These are phyloP conservation scores for Piper betle DNA, from an alignment of 164 flowering plant genomes.

Conservation along the genomic window DNA sequence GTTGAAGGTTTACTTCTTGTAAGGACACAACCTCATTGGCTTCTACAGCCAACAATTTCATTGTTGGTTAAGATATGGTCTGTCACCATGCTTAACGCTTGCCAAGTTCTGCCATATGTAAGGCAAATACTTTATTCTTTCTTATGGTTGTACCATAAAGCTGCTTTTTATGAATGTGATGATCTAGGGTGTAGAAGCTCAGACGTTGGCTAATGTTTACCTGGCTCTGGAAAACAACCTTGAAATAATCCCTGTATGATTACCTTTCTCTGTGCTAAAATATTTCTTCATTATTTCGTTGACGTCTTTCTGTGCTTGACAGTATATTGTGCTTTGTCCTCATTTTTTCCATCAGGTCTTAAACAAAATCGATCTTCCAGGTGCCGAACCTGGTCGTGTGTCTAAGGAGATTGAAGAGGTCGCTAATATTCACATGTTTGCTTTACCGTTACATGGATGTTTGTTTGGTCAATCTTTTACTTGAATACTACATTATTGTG, in stretches of 20 bases:
- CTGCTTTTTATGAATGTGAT: constrained; percentile 2
- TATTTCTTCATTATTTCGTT: neutral
- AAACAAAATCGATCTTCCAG: constrained; percentile 98
- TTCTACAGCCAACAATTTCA: too few species aligned
- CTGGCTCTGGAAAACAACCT: constrained; percentile 89
- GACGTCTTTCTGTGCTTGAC: neutral
- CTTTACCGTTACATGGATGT: constrained; percentile 1
- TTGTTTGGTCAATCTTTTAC: neutral
- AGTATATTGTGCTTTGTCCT: neutral
- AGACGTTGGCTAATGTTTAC: constrained; percentile 89
- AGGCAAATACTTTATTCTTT: neutral
- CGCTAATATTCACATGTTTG: constrained; percentile 12
- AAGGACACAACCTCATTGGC: too few species aligned
- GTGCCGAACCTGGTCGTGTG: constrained; percentile 84
- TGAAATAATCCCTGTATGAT: constrained; percentile 82
- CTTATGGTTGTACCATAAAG: neutral
- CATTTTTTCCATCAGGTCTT: constrained; percentile 37
- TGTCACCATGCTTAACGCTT: too few species aligned
- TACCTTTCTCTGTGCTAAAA: neutral
- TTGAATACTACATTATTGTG: neutral
- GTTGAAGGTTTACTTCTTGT: too few species aligned
- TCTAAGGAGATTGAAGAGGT: constrained; percentile 93
- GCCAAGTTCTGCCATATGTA: neutral
- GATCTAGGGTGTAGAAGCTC: constrained; percentile 94
- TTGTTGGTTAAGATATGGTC: too few species aligned